Evolutionary conservation across 306 rosid species (phyloP).

Genomic region (Phaseolus lunatus): DNA sequence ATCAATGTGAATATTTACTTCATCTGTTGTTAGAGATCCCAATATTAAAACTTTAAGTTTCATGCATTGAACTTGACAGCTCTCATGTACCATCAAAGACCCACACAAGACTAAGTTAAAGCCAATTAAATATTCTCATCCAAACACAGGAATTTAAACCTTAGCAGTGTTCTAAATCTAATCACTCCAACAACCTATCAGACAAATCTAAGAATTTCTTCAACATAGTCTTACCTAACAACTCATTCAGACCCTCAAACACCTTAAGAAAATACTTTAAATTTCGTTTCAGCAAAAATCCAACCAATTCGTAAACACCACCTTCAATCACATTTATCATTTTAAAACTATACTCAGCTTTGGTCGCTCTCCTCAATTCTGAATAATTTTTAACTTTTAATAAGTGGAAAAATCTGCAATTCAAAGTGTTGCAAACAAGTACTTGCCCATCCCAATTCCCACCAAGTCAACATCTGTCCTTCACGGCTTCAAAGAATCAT

Average conservation of each 20-base stretch:
- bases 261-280: conserved; percentile 7
- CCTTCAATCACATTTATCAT: conserved; percentile 6
- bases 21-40: not conserved
- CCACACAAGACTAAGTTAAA: not conserved
- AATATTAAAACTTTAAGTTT: conserved; percentile 1
- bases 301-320: conserved; percentile 1
- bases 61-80: conserved; percentile 24
- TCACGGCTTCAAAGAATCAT: not conserved
- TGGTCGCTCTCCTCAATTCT: not conserved
- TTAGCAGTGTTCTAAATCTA: conserved; percentile 8
- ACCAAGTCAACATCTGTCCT: not conserved
- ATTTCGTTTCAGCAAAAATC: conserved; percentile 10
- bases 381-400: not conserved
- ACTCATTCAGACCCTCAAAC: conserved; percentile 10
- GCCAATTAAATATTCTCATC: conserved; percentile 29
- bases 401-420: not conserved
- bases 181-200: not conserved
- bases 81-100: not conserved
- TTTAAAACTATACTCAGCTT: conserved; percentile 2
- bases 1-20: conserved; percentile 11
- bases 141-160: not conserved
- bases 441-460: not conserved
- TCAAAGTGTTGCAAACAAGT: conserved; percentile 21
- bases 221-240: conserved; percentile 12
- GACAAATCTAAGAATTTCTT: conserved; percentile 3